These are phyloP conservation scores for Goffeauzyma gilvescens DNA, from an alignment of 768 basidiomycete genomes.

Conservation along the genomic window DNA sequence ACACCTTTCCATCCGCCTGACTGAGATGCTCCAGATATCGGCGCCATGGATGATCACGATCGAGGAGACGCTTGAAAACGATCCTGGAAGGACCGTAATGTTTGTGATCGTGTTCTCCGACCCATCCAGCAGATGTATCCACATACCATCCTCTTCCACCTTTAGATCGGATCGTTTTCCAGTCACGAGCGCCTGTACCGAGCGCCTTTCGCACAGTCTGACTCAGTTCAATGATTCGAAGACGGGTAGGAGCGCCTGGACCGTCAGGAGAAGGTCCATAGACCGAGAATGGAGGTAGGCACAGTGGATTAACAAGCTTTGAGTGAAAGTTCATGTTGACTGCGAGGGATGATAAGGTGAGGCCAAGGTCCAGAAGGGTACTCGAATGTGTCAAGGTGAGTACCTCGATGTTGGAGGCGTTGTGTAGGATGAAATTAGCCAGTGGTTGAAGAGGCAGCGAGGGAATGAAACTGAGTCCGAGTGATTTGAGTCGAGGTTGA, in stretches of 20 bases:
- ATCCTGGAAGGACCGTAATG: neutral
- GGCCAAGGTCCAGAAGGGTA: conserved; percentile 50
- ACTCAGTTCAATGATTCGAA: conserved; percentile 75
- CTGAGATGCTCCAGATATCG: conserved; percentile 53
- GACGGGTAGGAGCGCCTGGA: conserved; percentile 41
- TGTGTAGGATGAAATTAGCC: conserved; percentile 46
- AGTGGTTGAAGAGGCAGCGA: conserved; percentile 47
- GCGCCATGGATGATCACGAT: conserved; percentile 47
- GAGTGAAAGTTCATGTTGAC: conserved; percentile 60
- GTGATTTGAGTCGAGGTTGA: conserved; percentile 59
- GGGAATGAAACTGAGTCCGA: conserved; percentile 77
- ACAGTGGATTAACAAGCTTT: conserved; percentile 58
- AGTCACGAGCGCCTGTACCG: conserved; percentile 48
- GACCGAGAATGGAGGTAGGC: conserved; percentile 57
- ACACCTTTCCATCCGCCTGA: conserved; percentile 71
- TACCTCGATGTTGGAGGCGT: conserved; percentile 62
- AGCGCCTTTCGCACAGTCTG: conserved; percentile 50
- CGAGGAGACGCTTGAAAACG: conserved; percentile 38
- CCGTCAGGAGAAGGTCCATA: conserved; percentile 34
- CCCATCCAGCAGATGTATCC: conserved; percentile 70
- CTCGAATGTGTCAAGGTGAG: conserved; percentile 56
- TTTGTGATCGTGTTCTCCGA: conserved; percentile 16
- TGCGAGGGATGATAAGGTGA: conserved; percentile 39
- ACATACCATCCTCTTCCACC: conserved; percentile 92
- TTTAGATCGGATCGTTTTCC: conserved; percentile 79